phyloP scores from a whole-genome alignment of 2,329 filamentous ascomycete species.

The Fusarium devonianum region DNA sequence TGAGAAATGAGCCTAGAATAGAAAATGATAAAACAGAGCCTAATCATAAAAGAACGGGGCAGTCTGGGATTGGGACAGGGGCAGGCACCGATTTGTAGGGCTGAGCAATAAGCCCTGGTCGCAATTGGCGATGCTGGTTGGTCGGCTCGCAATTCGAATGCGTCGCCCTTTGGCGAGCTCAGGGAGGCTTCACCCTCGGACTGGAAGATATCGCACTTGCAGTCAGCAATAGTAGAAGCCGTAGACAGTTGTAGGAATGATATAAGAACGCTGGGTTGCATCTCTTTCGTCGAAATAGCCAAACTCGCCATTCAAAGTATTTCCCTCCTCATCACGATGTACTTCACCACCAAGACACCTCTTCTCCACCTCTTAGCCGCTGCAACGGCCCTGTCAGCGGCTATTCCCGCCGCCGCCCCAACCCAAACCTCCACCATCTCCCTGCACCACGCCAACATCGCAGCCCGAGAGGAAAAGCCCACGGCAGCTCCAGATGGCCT shows the following conservation, averaged over 20 bases:
- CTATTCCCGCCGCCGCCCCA: conserved; percentile 14
- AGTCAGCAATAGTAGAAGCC: conserved; percentile 13
- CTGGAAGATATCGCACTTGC: conserved; percentile 5
- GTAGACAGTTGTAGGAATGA: neutral
- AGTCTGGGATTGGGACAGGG: too few relatives aligned
- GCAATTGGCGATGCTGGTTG: conserved; percentile 7
- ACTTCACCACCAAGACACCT: conserved; percentile 15
- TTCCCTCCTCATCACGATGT: conserved; percentile 16
- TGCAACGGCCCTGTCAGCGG: neutral
- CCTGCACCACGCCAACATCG: conserved; percentile 14
- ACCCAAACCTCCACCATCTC: conserved; percentile 4
- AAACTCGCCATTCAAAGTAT: neutral
- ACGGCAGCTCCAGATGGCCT: conserved; percentile 19
- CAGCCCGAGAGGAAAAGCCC: neutral
- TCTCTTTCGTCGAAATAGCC: neutral
- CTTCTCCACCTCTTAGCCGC: conserved; percentile 26
- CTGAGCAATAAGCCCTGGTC: conserved; percentile 12
- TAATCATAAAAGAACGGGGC: too few relatives aligned
- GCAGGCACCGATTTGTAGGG: conserved; percentile 7
- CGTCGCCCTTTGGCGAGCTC: conserved; percentile 9
- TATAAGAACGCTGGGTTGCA: conserved; percentile 12
- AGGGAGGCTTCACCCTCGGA: conserved; percentile 4
- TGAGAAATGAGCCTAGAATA: too few relatives aligned
- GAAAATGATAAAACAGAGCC: too few relatives aligned
- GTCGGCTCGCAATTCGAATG: conserved; percentile 28